Conservation (phyloP, 139 green algal species). For the Chlorella ohadii region DNA sequence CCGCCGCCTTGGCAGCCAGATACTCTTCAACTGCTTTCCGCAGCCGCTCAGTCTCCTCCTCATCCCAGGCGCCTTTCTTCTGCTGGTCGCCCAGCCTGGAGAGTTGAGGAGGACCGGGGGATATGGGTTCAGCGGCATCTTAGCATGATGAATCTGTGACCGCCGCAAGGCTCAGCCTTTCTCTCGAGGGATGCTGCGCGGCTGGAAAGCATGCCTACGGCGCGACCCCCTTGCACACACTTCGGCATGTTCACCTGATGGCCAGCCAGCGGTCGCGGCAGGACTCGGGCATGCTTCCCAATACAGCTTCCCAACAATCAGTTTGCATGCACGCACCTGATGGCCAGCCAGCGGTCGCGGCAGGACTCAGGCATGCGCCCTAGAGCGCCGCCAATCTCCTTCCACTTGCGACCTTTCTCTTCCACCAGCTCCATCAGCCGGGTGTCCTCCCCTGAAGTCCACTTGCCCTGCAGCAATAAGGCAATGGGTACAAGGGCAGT, state of each 20-base stretch:
- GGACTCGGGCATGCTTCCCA: not conserved
- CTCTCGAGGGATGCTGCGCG: too few relatives aligned
- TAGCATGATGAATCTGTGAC: too few relatives aligned
- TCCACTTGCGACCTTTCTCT: constrained; percentile 63
- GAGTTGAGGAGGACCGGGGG: too few relatives aligned
- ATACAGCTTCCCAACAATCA: not conserved
- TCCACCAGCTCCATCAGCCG: constrained; percentile 61
- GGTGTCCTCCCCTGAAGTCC: constrained; percentile 62
- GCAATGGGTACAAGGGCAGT: too few relatives aligned
- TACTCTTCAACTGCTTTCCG: constrained; percentile 43
- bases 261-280: not conserved
- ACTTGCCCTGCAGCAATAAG: constrained; percentile 58
- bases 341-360: constrained; percentile 58
- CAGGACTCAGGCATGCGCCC: constrained; percentile 61
- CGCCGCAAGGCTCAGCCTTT: too few relatives aligned
- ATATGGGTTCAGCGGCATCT: too few relatives aligned
- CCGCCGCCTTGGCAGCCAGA: constrained; percentile 21
- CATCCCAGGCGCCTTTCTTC: constrained; percentile 38
- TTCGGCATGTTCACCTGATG: not conserved
- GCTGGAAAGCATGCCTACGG: too few relatives aligned
- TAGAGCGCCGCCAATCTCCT: constrained; percentile 59
- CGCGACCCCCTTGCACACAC: too few relatives aligned
- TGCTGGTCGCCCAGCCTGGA: constrained; percentile 22
- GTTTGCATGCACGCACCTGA: constrained; percentile 38
- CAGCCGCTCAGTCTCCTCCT: constrained; percentile 52